Percentiles rank a stretch among this genome's conserved stretches.
Evolutionary conservation across 176 grass and related monocot genomes (phyloP).

Genomic region (Poa pratensis): DNA sequence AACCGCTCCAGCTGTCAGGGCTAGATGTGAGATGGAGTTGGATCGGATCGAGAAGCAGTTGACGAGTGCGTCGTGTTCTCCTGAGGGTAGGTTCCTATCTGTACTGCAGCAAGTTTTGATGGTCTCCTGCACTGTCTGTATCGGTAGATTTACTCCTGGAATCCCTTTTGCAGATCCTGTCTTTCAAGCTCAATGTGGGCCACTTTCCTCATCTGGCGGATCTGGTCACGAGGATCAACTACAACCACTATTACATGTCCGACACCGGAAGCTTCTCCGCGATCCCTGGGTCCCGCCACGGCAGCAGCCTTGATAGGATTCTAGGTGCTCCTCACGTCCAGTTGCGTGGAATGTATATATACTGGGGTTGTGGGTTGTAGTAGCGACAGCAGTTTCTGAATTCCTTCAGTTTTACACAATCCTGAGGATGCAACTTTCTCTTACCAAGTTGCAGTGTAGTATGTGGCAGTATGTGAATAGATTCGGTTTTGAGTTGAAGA

Average conservation of each 20-base stretch:
- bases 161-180: constrained; percentile 68
- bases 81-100: constrained; percentile 58
- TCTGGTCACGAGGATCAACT: constrained; percentile 93
- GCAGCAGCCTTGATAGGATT: constrained; percentile 29
- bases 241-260: constrained; percentile 93
- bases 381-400: background rate
- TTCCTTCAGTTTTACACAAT: background rate
- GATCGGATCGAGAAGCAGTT: constrained; percentile 96
- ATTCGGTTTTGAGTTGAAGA: background rate
- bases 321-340: background rate
- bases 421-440: background rate
- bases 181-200: constrained; percentile 94
- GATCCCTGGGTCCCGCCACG: constrained; percentile 49
- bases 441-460: background rate
- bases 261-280: constrained; percentile 74
- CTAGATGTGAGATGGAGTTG: constrained; percentile 88
- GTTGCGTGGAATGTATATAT: background rate
- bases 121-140: background rate
- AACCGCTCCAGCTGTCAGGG: constrained; percentile 65
- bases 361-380: background rate
- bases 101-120: background rate
- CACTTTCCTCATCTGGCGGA: constrained; percentile 93
- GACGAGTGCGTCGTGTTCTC: constrained; percentile 86
- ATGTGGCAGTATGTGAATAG: background rate
- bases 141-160: constrained; percentile 1